Evolutionary conservation across 345 rosid genomes (phyloP).

Genomic region (Hypericum androsaemum): DNA sequence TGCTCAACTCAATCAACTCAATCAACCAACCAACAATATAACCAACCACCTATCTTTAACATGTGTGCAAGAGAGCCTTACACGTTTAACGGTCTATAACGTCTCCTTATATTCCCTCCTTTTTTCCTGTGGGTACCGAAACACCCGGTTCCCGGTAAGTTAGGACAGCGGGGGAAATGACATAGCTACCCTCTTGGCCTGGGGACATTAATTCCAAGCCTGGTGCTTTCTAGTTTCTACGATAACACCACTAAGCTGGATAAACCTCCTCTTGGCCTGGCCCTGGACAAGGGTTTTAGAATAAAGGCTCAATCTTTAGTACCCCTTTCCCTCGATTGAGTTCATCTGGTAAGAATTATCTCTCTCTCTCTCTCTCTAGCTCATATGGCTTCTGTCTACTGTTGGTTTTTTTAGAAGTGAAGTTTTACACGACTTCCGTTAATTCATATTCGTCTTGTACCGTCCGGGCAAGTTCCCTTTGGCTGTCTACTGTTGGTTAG

Average conservation of each 20-base stretch:
- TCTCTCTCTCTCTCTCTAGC: no score
- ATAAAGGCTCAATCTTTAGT: neutral
- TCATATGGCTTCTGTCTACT: no score
- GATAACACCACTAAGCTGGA: neutral
- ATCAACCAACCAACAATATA: neutral
- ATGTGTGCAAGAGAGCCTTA: neutral
- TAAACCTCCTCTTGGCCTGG: neutral
- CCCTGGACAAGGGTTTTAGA: constrained; percentile 1
- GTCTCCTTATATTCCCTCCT: neutral
- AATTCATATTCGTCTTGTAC: no score
- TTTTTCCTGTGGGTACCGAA: neutral
- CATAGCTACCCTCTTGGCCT: neutral
- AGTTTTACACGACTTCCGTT: no score
- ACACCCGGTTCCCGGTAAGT: neutral
- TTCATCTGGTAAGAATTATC: no score
- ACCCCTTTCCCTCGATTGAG: neutral
- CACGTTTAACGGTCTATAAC: neutral
- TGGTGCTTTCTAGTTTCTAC: neutral
- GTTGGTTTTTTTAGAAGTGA: no score
- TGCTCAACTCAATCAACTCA: neutral
- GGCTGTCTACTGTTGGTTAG: no score
- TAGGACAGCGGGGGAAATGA: neutral
- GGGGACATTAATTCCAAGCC: neutral
- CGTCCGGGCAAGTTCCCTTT: no score
- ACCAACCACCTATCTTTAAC: neutral